phyloP scores from a whole-genome alignment of 495 filamentous ascomycete genomes.

The Clavariopsis aquatica region DNA sequence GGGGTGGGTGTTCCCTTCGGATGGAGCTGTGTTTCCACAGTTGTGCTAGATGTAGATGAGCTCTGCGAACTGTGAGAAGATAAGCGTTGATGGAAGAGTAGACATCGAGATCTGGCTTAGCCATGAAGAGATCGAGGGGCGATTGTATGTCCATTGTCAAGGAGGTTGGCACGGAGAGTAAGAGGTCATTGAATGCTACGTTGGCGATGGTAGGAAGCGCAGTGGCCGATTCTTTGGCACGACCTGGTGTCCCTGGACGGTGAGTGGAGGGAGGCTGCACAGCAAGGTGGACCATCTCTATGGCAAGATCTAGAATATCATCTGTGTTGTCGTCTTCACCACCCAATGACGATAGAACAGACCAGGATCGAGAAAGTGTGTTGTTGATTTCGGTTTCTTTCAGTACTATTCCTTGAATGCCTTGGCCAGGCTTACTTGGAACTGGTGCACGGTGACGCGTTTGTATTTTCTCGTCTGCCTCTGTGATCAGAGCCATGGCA shows the following conservation, averaged over 20 bases:
- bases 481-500: slow-evolving; percentile 76
- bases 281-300: slow-evolving; percentile 70
- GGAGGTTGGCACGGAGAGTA: slow-evolving; percentile 73
- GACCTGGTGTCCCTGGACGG: slow-evolving; percentile 37
- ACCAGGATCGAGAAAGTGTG: slow-evolving; percentile 73
- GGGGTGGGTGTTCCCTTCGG: slow-evolving; percentile 71
- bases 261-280: slow-evolving; percentile 45
- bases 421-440: slow-evolving; percentile 39
- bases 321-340: slow-evolving; percentile 71
- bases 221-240: slow-evolving; percentile 28
- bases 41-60: slow-evolving; percentile 76
- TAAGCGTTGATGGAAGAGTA: slow-evolving; percentile 88
- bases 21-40: slow-evolving; percentile 81
- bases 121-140: slow-evolving; percentile 85
- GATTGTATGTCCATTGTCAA: slow-evolving; percentile 73
- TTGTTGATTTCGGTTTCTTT: slow-evolving; percentile 85
- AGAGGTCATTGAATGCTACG: slow-evolving; percentile 69
- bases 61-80: slow-evolving; percentile 76
- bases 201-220: slow-evolving; percentile 26
- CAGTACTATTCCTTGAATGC: slow-evolving; percentile 61
- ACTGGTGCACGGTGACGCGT: slow-evolving; percentile 49
- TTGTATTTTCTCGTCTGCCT: slow-evolving; percentile 76
- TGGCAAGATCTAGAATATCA: slow-evolving; percentile 74
- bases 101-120: slow-evolving; percentile 66
- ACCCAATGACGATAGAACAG: slow-evolving; percentile 70